phyloP scores from a whole-genome alignment of 2,329 filamentous ascomycete species.

The Scedosporium boydii region DNA sequence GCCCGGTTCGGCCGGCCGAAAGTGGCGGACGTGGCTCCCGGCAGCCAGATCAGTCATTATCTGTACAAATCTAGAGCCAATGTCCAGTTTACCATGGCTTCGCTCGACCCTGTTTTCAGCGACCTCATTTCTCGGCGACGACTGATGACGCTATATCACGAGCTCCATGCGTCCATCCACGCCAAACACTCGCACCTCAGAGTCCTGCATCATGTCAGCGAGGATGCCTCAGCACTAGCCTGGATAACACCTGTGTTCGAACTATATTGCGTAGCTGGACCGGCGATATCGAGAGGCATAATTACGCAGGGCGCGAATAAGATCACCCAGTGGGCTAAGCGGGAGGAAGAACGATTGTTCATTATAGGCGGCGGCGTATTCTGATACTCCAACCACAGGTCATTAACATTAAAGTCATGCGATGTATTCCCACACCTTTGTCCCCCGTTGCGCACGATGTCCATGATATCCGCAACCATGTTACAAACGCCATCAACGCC shows the following conservation, averaged over 20 bases:
- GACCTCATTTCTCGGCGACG: slow-evolving; percentile 51
- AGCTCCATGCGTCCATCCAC: slow-evolving; percentile 78
- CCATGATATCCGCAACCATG: not conserved
- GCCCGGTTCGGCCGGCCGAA: slow-evolving; percentile 61
- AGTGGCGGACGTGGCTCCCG: slow-evolving; percentile 68
- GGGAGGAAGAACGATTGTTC: slow-evolving; percentile 88
- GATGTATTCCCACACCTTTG: not conserved
- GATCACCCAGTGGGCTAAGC: slow-evolving; percentile 82
- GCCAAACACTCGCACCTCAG: slow-evolving; percentile 76
- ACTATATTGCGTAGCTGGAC: slow-evolving; percentile 87
- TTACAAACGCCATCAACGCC: not conserved
- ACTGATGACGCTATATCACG: slow-evolving; percentile 77
- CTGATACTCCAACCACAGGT: slow-evolving; percentile 19
- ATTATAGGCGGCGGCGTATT: slow-evolving; percentile 96
- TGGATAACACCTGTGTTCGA: slow-evolving; percentile 92
- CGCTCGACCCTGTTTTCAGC: slow-evolving; percentile 60
- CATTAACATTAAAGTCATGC: not conserved
- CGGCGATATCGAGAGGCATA: slow-evolving; percentile 51
- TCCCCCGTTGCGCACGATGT: not conserved
- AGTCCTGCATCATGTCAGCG: slow-evolving; percentile 68
- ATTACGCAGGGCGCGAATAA: slow-evolving; percentile 81
- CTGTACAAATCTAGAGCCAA: slow-evolving; percentile 91
- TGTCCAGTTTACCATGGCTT: slow-evolving; percentile 91
- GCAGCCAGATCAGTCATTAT: slow-evolving; percentile 78
- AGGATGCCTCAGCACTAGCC: slow-evolving; percentile 70